Base-by-base conservation (phyloP, 148 eudicot species). In the Chenopodium berlandieri region DNA sequence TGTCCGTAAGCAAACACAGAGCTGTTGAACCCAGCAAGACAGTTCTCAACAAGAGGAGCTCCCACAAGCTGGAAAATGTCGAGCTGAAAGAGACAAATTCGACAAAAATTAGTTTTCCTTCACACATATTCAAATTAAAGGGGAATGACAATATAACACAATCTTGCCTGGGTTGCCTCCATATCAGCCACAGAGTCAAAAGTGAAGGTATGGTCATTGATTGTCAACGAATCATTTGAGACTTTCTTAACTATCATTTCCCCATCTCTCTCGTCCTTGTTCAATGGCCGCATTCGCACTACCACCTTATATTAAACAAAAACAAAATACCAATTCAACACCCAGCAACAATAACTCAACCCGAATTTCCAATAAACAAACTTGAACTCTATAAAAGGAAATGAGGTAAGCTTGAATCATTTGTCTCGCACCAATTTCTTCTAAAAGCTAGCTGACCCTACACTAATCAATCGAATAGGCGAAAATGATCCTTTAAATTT, bases 1-100 rank as follows among this genome's bases (percentile, higher is more conserved):
- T 94, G 99, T 81, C 99, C 99, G 79, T 97, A 97, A 37, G 98
- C 99, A 88, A 96, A 97, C 63, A 97, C 98, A 22, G 99, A 94
- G 81, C 99, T 97, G 77, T 94, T 97, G 81, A 94, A 94, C 48
- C 99, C 99, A 74, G 98, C 89, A 82, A 97, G 89, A 89, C 99
- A 97, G 83, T 97, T 97, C 81, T 97, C 99, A 31, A 97, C 95
- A 47, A 97, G 95, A 78, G 99, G 99, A 67, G 91, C 94, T 83
- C 99, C 99, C 20, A 97, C 94, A 70, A 88, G 92, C 87, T 97
- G 89, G 85, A 97, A 97, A 74, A 97, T 90, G 82, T 97, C 97
- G 54, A 82, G 73, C 99, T 97, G 95, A 70, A 85, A 85, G 27
- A 80, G 62, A 71, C 17, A 88, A 79, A 70, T 9, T 62, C 9